Conservation (phyloP, 495 filamentous ascomycete genomes). For the Penicillium fimorum region DNA sequence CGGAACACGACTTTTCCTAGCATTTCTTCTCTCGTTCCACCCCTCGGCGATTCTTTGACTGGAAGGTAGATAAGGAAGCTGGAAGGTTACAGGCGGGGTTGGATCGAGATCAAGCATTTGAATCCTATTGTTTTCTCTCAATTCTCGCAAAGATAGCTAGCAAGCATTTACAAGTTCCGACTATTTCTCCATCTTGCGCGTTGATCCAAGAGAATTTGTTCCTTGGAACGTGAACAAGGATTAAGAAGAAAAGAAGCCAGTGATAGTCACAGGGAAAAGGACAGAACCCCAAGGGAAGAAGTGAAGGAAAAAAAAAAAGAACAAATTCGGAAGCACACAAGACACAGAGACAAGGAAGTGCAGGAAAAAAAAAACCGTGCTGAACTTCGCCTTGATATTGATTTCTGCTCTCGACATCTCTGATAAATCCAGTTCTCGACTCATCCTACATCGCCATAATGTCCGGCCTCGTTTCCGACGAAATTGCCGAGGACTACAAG, state of each 20-base stretch:
- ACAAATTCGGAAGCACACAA: conserved; percentile 10
- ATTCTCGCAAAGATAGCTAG: conserved; percentile 50
- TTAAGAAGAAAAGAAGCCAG: conserved; percentile 34
- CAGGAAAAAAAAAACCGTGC: conserved; percentile 16
- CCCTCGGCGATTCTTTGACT: conserved; percentile 16
- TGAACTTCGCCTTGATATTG: not conserved
- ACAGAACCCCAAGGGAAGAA: conserved; percentile 17
- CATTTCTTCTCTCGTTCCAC: conserved; percentile 6
- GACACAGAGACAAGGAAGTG: conserved; percentile 17
- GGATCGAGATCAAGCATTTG: conserved; percentile 27
- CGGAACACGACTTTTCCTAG: not conserved
- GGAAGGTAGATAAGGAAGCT: conserved; percentile 26
- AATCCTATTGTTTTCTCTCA: conserved; percentile 41
- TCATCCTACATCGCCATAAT: conserved; percentile 52
- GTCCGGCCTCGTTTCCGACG: conserved; percentile 72
- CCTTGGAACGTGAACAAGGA: conserved; percentile 31
- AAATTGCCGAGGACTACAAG: conserved; percentile 93
- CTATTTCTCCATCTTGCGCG: conserved; percentile 42
- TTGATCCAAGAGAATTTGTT: conserved; percentile 32
- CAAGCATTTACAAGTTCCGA: conserved; percentile 53
- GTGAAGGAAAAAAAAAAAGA: conserved; percentile 15
- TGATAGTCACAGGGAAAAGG: conserved; percentile 26
- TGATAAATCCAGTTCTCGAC: conserved; percentile 1
- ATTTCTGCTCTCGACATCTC: conserved; percentile 1
- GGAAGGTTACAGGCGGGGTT: conserved; percentile 27